Conservation (phyloP, 208 protist genomes). For the Crithidia fasciculata region DNA sequence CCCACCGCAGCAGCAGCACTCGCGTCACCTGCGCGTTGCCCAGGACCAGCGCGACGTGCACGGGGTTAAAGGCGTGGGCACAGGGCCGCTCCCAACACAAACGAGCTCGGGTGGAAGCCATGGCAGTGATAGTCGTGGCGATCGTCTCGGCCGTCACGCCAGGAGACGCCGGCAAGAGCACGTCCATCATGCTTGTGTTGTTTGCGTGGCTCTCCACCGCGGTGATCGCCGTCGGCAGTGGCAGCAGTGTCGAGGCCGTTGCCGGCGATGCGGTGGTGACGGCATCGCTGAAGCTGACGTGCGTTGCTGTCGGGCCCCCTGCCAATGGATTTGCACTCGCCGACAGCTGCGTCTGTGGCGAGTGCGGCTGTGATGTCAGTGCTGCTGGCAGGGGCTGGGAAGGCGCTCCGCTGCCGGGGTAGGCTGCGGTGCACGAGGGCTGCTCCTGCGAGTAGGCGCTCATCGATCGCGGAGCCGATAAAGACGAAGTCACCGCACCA, state of each 20-base stretch:
- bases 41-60: slow-evolving; percentile 41
- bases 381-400: too few relatives aligned
- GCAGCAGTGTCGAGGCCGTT: not conserved
- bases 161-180: not conserved
- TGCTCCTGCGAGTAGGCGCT: slow-evolving; percentile 5
- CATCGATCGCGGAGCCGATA: not conserved
- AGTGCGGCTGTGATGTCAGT: too few relatives aligned
- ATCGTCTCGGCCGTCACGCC: slow-evolving; percentile 9
- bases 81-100: slow-evolving; percentile 32
- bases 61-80: slow-evolving; percentile 33
- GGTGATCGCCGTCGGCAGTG: not conserved
- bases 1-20: slow-evolving; percentile 22
- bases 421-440: slow-evolving; percentile 3
- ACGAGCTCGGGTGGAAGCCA: slow-evolving; percentile 2
- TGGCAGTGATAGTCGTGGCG: slow-evolving; percentile 13
- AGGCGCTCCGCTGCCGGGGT: not conserved
- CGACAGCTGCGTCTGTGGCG: not conserved
- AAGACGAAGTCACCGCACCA: too few relatives aligned
- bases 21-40: slow-evolving; percentile 37
- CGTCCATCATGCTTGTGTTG: not conserved
- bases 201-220: slow-evolving; percentile 5
- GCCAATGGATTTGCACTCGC: not conserved
- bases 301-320: not conserved
- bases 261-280: not conserved
- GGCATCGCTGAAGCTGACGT: not conserved